Evolutionary conservation across 192 early-diverging fungal species (phyloP).

Genomic region (Coemansia sp.): DNA sequence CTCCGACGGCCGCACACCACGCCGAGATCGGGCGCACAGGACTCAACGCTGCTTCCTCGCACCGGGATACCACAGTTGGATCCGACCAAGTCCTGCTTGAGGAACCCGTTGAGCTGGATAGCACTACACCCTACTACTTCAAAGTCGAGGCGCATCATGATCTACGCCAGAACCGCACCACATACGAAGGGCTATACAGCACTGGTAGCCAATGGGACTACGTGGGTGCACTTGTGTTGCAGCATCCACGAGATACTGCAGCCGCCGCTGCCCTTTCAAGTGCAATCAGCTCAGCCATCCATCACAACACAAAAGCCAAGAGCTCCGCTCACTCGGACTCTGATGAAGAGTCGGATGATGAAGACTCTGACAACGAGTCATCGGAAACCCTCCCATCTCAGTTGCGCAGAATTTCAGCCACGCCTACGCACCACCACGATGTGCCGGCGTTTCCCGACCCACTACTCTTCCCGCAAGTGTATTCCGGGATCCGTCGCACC

Average conservation of each 20-base stretch:
- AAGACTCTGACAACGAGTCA: conserved; percentile 5
- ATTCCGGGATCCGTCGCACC: conserved; percentile 31
- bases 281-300: neutral
- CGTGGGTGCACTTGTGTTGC: conserved; percentile 40
- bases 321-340: neutral
- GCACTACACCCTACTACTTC: conserved; percentile 30
- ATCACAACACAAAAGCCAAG: neutral
- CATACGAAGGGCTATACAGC: conserved; percentile 46
- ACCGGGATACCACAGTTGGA: conserved; percentile 14
- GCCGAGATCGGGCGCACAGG: conserved; percentile 26
- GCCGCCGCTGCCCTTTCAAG: neutral
- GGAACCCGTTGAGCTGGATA: conserved; percentile 15
- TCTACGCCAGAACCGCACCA: conserved; percentile 37
- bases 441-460: conserved; percentile 17
- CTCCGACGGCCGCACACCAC: conserved; percentile 22
- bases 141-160: conserved; percentile 52
- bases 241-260: conserved; percentile 18
- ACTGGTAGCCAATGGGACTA: conserved; percentile 38
- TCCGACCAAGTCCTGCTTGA: conserved; percentile 33
- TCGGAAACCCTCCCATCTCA: neutral
- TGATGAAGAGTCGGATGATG: conserved; percentile 8
- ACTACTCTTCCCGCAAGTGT: conserved; percentile 34
- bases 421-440: conserved; percentile 2
- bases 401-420: neutral
- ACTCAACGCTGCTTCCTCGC: conserved; percentile 10